Base-by-base conservation (phyloP, 1,284 basidiomycete genomes). In the Microbotryum intermedium region DNA sequence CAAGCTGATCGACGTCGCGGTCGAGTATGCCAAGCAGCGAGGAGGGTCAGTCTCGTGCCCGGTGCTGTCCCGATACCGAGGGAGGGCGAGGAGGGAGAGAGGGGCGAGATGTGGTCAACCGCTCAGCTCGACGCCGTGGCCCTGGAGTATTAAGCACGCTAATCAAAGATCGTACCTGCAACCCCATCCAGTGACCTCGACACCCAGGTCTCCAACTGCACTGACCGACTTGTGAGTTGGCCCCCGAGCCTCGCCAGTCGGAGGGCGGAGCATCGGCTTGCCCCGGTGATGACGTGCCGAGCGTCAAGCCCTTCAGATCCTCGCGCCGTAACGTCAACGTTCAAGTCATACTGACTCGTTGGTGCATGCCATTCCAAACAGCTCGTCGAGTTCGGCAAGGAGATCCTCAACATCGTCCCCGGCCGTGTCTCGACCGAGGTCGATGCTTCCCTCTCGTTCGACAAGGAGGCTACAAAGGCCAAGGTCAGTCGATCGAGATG, bases 371-470 rank as follows among this genome's bases (percentile, higher is more conserved):
- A 16, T 16, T 16, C 16, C 34, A 39, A 4, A 28, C 69, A 91
- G 88, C 85, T 97, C 65, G 90, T 97, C 72, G 91, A 90, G 76
- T 99, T 99, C 77, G 94, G 94, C 71, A 87, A 85, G 77, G 91
- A 89, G 79, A 97, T 99, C 75, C 82, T 98, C 61, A 80, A 82
- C 70, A 90, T 98, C 77, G 90, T 99, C 74, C 94, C 95, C 63
- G 95, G 94, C 67, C 89, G 94, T 77, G 94, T 99, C 69, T 99
- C 94, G 55, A 98, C 94, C 68, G 94, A 99, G 78, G 93, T 99
- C 70, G 94, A 99, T 76, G 94, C 95, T 61, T 85, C 87, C 69
- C 84, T 97, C 67, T 97, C 94, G 66, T 97, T 94, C 78, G 88
- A 97, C 81, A 95, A 90, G 79, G 84, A 87, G 76, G 88, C 75